Evolutionary conservation across 257 asterid species (phyloP).

Genomic region (Mitragyna speciosa): DNA sequence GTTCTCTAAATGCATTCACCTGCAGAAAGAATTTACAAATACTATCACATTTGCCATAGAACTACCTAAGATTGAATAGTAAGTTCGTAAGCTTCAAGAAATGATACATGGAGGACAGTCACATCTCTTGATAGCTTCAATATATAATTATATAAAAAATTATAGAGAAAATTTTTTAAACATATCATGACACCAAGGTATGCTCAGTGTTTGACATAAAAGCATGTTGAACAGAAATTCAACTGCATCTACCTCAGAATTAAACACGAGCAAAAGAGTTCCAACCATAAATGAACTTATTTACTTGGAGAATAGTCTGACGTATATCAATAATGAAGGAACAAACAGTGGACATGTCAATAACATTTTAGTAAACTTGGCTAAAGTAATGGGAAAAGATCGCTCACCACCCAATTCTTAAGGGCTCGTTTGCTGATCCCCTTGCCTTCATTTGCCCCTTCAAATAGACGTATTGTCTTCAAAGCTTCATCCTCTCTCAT

Average conservation of each 20-base stretch:
- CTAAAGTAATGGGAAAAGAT: neutral
- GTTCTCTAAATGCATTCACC: conserved; percentile 88
- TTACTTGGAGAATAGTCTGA: neutral
- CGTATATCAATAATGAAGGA: neutral
- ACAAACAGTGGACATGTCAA: neutral
- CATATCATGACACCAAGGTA: neutral
- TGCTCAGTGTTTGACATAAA: neutral
- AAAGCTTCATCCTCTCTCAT: conserved; percentile 82
- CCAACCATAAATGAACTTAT: neutral
- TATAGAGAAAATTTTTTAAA: neutral
- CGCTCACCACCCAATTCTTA: conserved; percentile 85
- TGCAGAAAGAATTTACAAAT: conserved; percentile 22
- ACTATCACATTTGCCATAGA: neutral
- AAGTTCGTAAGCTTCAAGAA: neutral
- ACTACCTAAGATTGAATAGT: neutral
- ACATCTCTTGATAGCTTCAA: neutral
- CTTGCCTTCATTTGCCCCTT: conserved; percentile 63
- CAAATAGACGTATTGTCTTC: conserved; percentile 65
- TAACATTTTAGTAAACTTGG: neutral
- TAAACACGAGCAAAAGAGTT: neutral
- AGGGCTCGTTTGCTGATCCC: conserved; percentile 79
- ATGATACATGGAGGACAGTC: neutral
- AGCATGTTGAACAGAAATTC: neutral
- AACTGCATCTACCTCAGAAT: neutral
- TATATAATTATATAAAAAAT: neutral